Base-by-base conservation (phyloP, 371 early-diverging fungal genomes). In the Choanephora cucurbitarum region DNA sequence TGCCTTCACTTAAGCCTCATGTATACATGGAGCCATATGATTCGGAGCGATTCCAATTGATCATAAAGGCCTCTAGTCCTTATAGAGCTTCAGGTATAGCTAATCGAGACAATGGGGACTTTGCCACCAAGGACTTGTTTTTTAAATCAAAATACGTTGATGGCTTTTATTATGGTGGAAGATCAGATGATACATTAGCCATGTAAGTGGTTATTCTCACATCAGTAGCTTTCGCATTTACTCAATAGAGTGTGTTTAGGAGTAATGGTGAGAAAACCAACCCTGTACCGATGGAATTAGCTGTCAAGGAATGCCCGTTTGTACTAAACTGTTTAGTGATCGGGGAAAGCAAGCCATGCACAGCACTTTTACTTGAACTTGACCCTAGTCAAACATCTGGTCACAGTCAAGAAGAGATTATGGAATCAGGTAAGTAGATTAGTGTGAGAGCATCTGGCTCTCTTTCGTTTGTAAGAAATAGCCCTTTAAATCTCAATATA, bases 261-360 rank as follows among this genome's bases (percentile, higher is more conserved):
- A 14, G 13, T 11, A 73, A 69, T 34, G 73, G 73, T 22, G 69
- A 73, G 39, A 73, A 73, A 60, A 67, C 64, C 5, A 69, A 67
- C 23, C 73, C 73, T 14, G 10, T 58, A 2, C 64, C 67, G 18
- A 69, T 73, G 54, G 73, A 73, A 48, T 41, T n/a, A 2, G 22
- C 51, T 9, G 59, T 73, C 13, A 40, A 51, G 19, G 39, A 39
- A 1, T 28, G 33, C 11, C 55, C 50, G 5, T 17, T 73, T 23
- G 58, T 73, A 19, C 42, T 43, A 1, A 31, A 57, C 1, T 55
- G 56, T 21, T 32, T 47, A 3, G 67, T 73, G 4, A 17, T 69
- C 21, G 73, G 67, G 3, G 60, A 62, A 37, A 44, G 43, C 7
- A 46, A 60, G 14, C 59, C 60, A 19, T 66, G 62, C 18, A 67